Evolutionary conservation across 2,329 filamentous ascomycete genomes (phyloP).

Genomic region (Venturia asperata): DNA sequence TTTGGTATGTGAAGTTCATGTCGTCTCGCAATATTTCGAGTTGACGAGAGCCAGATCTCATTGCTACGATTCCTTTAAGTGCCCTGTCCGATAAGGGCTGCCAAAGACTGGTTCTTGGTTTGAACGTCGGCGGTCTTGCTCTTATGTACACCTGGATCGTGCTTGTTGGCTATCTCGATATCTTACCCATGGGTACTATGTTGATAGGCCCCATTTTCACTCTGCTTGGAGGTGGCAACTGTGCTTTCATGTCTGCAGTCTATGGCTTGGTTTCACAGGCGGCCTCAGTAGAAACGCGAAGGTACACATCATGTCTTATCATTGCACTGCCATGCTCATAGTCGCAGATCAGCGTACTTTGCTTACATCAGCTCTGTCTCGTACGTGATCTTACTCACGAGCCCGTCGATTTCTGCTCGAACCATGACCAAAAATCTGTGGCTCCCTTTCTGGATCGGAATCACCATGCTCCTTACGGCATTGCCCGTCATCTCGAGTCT

Average conservation of each 20-base stretch:
- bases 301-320: not conserved
- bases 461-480: conserved; percentile 21
- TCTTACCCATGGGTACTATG: conserved; percentile 29
- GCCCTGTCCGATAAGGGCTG: conserved; percentile 14
- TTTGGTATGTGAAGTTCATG: conserved; percentile 27
- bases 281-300: conserved; percentile 19
- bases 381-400: conserved; percentile 31
- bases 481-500: conserved; percentile 7
- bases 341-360: conserved; percentile 9
- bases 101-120: conserved; percentile 8
- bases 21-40: not conserved
- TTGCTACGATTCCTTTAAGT: conserved; percentile 15
- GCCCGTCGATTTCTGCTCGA: conserved; percentile 30
- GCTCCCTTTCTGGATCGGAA: conserved; percentile 33
- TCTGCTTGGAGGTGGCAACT: conserved; percentile 32
- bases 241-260: conserved; percentile 32
- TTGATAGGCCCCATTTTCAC: conserved; percentile 29
- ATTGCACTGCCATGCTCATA: not conserved
- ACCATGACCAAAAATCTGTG: conserved; percentile 32
- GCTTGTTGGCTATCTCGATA: conserved; percentile 26
- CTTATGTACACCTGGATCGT: conserved; percentile 26
- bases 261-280: conserved; percentile 31
- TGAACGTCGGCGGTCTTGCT: conserved; percentile 16
- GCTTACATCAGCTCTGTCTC: conserved; percentile 25
- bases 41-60: conserved; percentile 16